A percentile compares a stretch with the other conserved stretches of the same genome.
These are phyloP conservation scores for Populus tomentosa DNA, from an alignment of 441 rosid genomes.

Conservation along the genomic window DNA sequence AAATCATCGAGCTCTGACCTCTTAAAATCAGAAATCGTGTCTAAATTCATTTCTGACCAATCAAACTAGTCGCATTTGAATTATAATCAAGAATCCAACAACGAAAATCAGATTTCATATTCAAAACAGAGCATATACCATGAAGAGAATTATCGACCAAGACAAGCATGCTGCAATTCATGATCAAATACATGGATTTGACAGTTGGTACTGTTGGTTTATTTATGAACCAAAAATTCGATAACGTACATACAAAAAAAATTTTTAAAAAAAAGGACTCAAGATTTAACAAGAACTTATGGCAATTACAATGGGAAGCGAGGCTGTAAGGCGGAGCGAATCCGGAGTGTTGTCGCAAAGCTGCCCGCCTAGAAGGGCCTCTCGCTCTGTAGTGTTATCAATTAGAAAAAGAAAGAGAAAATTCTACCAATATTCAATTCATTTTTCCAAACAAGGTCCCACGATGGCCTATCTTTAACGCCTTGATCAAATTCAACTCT, in stretches of 20 bases:
- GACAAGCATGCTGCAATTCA: not conserved
- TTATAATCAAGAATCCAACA: not conserved
- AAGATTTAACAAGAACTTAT: constrained; percentile 13
- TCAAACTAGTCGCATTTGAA: not conserved
- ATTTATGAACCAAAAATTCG: not conserved
- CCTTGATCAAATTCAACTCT: constrained; percentile 26
- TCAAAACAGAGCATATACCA: not conserved
- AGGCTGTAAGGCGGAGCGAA: not conserved
- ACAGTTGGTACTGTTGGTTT: not conserved
- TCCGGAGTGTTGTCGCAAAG: not conserved
- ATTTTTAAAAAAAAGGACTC: not conserved
- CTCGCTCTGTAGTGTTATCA: not conserved
- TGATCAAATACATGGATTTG: not conserved
- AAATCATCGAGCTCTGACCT: not conserved
- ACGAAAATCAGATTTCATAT: not conserved
- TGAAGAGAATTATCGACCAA: not conserved
- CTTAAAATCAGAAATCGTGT: not conserved
- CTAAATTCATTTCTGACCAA: too few relatives aligned
- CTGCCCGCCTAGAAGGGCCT: too few relatives aligned
- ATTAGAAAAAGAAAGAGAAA: not conserved
- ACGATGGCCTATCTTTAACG: constrained; percentile 18
- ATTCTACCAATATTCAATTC: constrained; percentile 34
- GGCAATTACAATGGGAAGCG: not conserved
- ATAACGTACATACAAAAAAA: not conserved
- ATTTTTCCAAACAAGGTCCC: constrained; percentile 28